A percentile compares a stretch with the other conserved stretches of the same genome.
Conservation (phyloP, 306 rosid species). For the Morella rubra region DNA sequence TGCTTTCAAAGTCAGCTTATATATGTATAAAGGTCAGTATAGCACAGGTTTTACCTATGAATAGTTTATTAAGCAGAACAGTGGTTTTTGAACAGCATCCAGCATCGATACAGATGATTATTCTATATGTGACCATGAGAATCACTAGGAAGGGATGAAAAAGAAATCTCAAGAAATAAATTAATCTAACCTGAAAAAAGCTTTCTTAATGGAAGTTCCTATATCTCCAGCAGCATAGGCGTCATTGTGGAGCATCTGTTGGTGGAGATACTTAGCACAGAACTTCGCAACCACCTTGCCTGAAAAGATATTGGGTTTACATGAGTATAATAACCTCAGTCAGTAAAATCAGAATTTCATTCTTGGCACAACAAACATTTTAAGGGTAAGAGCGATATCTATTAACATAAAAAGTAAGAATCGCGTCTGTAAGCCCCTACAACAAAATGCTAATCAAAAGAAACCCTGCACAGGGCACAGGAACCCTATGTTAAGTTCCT, state of each 20-base stretch:
- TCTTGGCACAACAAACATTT: too few relatives aligned
- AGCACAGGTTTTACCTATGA: neutral
- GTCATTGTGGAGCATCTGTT: slow-evolving; percentile 74
- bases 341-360: neutral
- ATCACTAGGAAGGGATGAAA: slow-evolving; percentile 24
- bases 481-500: neutral
- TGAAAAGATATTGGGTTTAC: slow-evolving; percentile 39
- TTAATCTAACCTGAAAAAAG: slow-evolving; percentile 74
- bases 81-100: neutral
- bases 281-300: slow-evolving; percentile 98
- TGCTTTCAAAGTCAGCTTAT: neutral
- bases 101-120: neutral
- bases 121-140: neutral
- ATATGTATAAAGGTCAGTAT: neutral
- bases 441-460: neutral
- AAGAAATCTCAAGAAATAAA: slow-evolving; percentile 24
- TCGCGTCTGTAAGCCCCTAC: neutral
- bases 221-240: slow-evolving; percentile 70
- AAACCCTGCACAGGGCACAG: neutral
- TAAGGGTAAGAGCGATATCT: neutral
- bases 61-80: neutral
- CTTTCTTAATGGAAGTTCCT: slow-evolving; percentile 74
- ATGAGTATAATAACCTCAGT: slow-evolving; percentile 22
- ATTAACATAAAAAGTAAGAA: too few relatives aligned
- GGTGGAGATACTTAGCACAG: slow-evolving; percentile 94